Conservation (phyloP, 1,284 basidiomycete species). For the Papiliotrema terrestris region DNA sequence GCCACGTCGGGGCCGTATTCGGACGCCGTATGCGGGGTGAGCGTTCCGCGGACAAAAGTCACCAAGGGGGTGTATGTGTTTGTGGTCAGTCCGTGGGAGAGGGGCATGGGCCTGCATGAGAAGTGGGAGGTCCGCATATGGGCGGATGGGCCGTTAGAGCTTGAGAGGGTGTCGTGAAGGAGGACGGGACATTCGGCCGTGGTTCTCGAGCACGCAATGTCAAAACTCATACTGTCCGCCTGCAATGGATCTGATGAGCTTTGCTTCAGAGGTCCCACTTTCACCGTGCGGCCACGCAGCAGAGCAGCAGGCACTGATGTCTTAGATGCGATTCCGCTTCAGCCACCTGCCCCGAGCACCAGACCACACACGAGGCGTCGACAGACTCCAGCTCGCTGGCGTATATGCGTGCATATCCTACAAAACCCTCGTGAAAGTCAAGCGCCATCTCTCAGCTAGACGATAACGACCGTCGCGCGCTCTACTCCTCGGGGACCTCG, state of each 20-base stretch:
- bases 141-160: conserved; percentile 43
- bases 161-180: conserved; percentile 7
- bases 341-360: no score
- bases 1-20: conserved; percentile 73
- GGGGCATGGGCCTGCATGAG: conserved; percentile 54
- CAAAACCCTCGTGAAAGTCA: background rate
- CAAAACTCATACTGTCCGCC: no score
- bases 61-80: conserved; percentile 64
- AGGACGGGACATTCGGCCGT: background rate
- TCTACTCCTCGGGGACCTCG: conserved; percentile 90
- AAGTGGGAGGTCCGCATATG: conserved; percentile 62
- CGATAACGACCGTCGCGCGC: no score
- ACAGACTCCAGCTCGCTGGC: no score
- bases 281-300: no score
- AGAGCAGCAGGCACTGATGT: no score
- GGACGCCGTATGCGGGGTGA: conserved; percentile 65
- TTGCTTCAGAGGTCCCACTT: no score
- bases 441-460: no score
- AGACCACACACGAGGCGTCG: no score
- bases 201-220: background rate
- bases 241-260: no score
- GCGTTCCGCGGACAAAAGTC: conserved; percentile 57
- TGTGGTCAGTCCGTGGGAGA: conserved; percentile 68
- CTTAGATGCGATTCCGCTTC: no score
- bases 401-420: background rate